These are phyloP conservation scores for Infundibulicybe gibba DNA, from an alignment of 768 basidiomycete genomes.

Conservation along the genomic window DNA sequence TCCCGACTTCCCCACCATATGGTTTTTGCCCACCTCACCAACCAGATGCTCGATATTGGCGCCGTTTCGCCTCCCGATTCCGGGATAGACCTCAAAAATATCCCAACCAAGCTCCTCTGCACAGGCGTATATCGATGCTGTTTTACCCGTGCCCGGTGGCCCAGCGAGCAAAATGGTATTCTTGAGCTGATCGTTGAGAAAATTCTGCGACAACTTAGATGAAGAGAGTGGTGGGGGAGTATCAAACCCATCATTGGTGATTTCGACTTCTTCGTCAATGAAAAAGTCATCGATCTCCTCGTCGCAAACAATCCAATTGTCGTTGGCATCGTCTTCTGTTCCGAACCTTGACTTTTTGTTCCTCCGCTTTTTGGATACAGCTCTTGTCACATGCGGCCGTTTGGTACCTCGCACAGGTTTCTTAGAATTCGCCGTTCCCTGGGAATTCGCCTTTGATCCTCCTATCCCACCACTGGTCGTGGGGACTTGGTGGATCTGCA, in stretches of 20 bases:
- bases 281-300: slow-evolving; percentile 20
- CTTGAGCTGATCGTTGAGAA: slow-evolving; percentile 43
- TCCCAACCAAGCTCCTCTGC: slow-evolving; percentile 94
- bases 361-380: slow-evolving; percentile 53
- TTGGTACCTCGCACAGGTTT: slow-evolving; percentile 39
- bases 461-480: slow-evolving; percentile 4
- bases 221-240: neutral
- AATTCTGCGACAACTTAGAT: slow-evolving; percentile 22
- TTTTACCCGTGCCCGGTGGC: slow-evolving; percentile 86
- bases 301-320: slow-evolving; percentile 55
- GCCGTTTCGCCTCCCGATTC: slow-evolving; percentile 86
- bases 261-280: slow-evolving; percentile 21
- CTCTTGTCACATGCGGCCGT: slow-evolving; percentile 56
- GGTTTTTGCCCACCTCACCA: slow-evolving; percentile 93
- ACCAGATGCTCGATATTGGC: slow-evolving; percentile 74
- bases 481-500: slow-evolving; percentile 38
- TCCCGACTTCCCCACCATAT: slow-evolving; percentile 54
- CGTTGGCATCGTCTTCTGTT: slow-evolving; percentile 45
- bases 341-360: slow-evolving; percentile 33
- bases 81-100: slow-evolving; percentile 95
- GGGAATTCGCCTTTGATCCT: slow-evolving; percentile 17
- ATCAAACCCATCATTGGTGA: neutral
- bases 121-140: slow-evolving; percentile 89
- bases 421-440: slow-evolving; percentile 16
- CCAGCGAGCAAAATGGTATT: slow-evolving; percentile 88